These are phyloP conservation scores for Austropuccinia psidii DNA, from an alignment of 1,284 basidiomycete genomes.

Conservation along the genomic window DNA sequence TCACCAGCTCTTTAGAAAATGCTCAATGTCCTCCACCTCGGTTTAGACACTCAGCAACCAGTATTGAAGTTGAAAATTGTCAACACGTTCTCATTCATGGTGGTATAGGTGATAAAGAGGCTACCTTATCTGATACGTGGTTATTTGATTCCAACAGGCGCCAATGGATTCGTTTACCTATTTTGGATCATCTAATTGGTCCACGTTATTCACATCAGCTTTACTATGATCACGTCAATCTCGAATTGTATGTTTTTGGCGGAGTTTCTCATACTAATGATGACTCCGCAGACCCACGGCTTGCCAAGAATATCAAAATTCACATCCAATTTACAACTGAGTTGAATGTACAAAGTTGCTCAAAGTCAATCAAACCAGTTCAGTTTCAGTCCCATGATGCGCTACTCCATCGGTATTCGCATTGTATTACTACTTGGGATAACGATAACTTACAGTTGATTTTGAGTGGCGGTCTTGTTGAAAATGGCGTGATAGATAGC, in stretches of 20 bases:
- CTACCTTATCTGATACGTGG: conserved; percentile 17
- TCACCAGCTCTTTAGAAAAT: background rate
- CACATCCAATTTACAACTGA: background rate
- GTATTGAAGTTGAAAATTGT: background rate
- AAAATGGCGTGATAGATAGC: conserved; percentile 13
- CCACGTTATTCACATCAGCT: conserved; percentile 36
- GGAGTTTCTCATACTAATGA: conserved; percentile 6
- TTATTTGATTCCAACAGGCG: conserved; percentile 17
- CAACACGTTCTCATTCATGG: conserved; percentile 28
- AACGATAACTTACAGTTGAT: background rate
- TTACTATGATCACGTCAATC: background rate
- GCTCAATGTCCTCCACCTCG: conserved; percentile 15
- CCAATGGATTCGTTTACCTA: conserved; percentile 1
- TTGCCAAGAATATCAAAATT: conserved; percentile 28
- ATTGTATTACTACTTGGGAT: conserved; percentile 24
- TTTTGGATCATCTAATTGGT: conserved; percentile 4
- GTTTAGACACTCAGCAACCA: conserved; percentile 23
- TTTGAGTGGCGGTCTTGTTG: conserved; percentile 27
- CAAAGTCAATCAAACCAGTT: background rate
- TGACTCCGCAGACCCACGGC: background rate
- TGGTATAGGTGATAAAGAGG: conserved; percentile 23
- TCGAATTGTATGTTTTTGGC: conserved; percentile 19
- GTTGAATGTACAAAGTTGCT: background rate
- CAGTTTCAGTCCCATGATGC: background rate
- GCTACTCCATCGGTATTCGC: conserved; percentile 23